These are phyloP conservation scores for Termitomyces sp. DNA, from an alignment of 768 basidiomycete species.

Conservation along the genomic window DNA sequence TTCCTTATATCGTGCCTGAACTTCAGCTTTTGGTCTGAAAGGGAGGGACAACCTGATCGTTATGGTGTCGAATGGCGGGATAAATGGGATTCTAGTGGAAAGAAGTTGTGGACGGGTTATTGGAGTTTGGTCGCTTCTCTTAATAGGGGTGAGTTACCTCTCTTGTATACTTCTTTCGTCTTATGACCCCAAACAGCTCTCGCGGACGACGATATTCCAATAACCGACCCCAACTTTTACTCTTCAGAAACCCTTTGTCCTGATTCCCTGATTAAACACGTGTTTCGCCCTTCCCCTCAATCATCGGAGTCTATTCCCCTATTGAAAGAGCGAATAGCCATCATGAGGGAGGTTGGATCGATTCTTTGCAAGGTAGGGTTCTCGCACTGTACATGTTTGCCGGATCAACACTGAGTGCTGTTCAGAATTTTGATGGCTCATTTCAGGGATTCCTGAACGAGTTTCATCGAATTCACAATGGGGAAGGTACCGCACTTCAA, in stretches of 20 bases:
- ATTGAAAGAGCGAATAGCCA: constrained; percentile 62
- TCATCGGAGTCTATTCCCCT: constrained; percentile 70
- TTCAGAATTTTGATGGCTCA: constrained; percentile 67
- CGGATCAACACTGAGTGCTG: not conserved
- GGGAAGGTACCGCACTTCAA: constrained; percentile 65
- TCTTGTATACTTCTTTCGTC: constrained; percentile 4
- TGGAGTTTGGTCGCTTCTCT: constrained; percentile 85
- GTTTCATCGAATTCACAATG: constrained; percentile 52
- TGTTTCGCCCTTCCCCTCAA: constrained; percentile 62
- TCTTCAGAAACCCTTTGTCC: constrained; percentile 69
- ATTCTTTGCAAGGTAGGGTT: constrained; percentile 64
- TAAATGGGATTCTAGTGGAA: constrained; percentile 58
- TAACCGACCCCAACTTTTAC: constrained; percentile 80
- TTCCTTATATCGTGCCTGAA: constrained; percentile 85
- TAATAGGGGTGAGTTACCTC: constrained; percentile 58
- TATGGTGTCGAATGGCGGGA: constrained; percentile 80
- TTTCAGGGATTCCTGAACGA: constrained; percentile 63
- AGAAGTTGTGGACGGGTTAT: constrained; percentile 72
- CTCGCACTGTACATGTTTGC: not conserved
- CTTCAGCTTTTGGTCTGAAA: constrained; percentile 88
- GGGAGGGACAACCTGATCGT: constrained; percentile 52
- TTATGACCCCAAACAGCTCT: constrained; percentile 49
- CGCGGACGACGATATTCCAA: constrained; percentile 68
- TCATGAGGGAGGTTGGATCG: constrained; percentile 77
- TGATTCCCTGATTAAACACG: constrained; percentile 61